These are phyloP conservation scores for Acanthamoeba triangularis DNA, from an alignment of 208 protist genomes.

Conservation along the genomic window DNA sequence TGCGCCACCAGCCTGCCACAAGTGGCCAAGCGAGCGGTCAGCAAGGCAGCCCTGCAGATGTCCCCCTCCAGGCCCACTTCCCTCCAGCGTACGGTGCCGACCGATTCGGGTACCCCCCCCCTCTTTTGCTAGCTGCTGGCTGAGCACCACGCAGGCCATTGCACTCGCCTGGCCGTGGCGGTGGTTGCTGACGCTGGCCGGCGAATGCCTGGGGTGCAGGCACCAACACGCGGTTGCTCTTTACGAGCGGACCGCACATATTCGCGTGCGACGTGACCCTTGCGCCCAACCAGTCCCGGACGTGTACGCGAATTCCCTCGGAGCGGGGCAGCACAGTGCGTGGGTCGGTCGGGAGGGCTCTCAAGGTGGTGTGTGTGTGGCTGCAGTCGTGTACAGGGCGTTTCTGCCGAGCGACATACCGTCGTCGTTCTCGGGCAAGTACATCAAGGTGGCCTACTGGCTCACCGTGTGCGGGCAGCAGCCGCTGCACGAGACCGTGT, in stretches of 20 bases:
- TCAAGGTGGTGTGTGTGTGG: neutral
- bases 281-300: neutral
- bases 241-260: conserved; percentile 3
- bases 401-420: conserved; percentile 10
- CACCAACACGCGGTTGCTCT: neutral
- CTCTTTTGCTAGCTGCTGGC: neutral
- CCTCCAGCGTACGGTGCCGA: neutral
- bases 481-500: conserved; percentile 17
- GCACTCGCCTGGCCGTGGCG: no score
- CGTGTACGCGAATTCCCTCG: neutral
- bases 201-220: neutral
- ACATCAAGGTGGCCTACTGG: conserved; percentile 12
- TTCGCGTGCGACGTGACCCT: conserved; percentile 21
- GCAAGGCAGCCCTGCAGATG: neutral
- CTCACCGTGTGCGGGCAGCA: conserved; percentile 17
- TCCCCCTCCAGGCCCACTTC: neutral
- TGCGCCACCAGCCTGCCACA: neutral
- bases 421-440: conserved; percentile 4
- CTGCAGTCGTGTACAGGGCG: conserved; percentile 1
- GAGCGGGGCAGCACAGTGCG: neutral
- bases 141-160: no score
- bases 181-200: neutral
- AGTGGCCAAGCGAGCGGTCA: neutral
- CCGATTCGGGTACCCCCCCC: neutral
- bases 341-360: neutral